Conservation (phyloP, 2,329 filamentous ascomycete species). For the Purpureocillium takamizusanense region DNA sequence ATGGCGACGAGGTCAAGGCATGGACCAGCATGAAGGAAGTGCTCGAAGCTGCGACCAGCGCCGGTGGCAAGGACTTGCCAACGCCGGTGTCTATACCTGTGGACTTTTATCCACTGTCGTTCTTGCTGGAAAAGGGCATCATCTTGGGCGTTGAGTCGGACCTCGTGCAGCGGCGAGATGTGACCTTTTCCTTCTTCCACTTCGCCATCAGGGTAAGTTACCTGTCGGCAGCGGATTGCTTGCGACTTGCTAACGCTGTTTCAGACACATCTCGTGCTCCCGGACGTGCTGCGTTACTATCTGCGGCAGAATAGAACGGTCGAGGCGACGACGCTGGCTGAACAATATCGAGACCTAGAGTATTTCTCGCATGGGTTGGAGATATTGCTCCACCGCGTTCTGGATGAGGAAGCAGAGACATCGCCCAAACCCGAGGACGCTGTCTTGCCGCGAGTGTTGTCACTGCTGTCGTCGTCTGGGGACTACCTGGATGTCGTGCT, state of each 20-base stretch:
- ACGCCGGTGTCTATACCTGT: slow-evolving; percentile 67
- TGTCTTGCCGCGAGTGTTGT: slow-evolving; percentile 54
- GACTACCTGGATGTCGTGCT: slow-evolving; percentile 92
- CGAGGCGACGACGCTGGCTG: slow-evolving; percentile 72
- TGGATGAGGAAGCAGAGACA: slow-evolving; percentile 87
- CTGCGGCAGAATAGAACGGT: slow-evolving; percentile 67
- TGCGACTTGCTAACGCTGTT: neutral
- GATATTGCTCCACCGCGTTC: slow-evolving; percentile 81
- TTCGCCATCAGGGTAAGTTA: slow-evolving; percentile 72
- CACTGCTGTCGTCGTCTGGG: slow-evolving; percentile 61
- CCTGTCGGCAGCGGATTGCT: neutral
- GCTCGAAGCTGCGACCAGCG: slow-evolving; percentile 58
- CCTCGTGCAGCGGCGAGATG: slow-evolving; percentile 83
- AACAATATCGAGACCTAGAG: slow-evolving; percentile 75
- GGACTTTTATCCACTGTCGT: slow-evolving; percentile 93
- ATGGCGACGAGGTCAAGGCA: slow-evolving; percentile 73
- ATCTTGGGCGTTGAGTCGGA: slow-evolving; percentile 87
- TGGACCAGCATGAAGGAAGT: slow-evolving; percentile 89
- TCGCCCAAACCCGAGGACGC: slow-evolving; percentile 53
- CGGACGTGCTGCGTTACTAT: slow-evolving; percentile 75
- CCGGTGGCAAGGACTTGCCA: slow-evolving; percentile 61
- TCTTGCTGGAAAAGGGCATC: slow-evolving; percentile 81
- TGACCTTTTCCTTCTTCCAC: slow-evolving; percentile 83
- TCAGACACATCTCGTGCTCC: slow-evolving; percentile 86
- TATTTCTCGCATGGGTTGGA: slow-evolving; percentile 94